phyloP scores from a whole-genome alignment of 371 early-diverging fungal species.

The Apophysomyces trapeziformis region DNA sequence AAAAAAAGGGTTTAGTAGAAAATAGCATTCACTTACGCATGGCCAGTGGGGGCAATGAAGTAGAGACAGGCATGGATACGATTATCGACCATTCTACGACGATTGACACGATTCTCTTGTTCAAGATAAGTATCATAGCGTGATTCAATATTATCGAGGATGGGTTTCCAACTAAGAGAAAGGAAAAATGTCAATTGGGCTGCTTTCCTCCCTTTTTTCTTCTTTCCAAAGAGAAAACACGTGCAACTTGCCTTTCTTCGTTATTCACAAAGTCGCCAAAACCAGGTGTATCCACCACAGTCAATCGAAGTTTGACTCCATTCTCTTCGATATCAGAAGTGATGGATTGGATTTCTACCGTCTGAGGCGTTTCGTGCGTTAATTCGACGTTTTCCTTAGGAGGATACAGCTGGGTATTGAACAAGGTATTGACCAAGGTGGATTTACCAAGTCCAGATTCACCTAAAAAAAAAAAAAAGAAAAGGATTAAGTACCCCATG shows the following conservation, averaged over 20 bases:
- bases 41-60: conserved; percentile 96
- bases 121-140: conserved; percentile 94
- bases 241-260: conserved; percentile 67
- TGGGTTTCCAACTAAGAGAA: conserved; percentile 84
- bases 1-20: background rate
- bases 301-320: conserved; percentile 90
- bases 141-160: conserved; percentile 93
- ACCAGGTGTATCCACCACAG: conserved; percentile 93
- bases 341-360: conserved; percentile 90
- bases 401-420: conserved; percentile 91
- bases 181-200: background rate
- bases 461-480: conserved; percentile 31
- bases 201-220: no score
- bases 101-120: conserved; percentile 89
- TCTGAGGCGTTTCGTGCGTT: conserved; percentile 84
- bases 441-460: conserved; percentile 99
- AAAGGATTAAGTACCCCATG: background rate
- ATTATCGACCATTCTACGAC: conserved; percentile 85
- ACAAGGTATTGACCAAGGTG: conserved; percentile 98
- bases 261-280: conserved; percentile 97
- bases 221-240: background rate
- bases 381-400: conserved; percentile 75
- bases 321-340: conserved; percentile 83
- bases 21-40: conserved; percentile 56
- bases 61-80: conserved; percentile 98